These are phyloP conservation scores for Cornus controversa DNA, from an alignment of 148 eudicot species.

Conservation along the genomic window DNA sequence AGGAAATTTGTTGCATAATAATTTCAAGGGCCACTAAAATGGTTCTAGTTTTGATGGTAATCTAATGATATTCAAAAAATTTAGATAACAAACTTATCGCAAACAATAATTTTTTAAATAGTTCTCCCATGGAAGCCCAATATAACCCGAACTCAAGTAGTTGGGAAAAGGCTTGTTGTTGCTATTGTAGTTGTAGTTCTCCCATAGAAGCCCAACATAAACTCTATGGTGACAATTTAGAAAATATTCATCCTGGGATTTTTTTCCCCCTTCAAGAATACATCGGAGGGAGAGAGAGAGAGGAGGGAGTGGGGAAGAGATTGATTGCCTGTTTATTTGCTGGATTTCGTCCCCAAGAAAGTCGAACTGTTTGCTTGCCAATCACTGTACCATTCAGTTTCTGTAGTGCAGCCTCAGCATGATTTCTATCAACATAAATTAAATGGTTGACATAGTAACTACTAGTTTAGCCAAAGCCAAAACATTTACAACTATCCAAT, in stretches of 20 bases:
- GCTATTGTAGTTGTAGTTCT: no score
- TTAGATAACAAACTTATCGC: no score
- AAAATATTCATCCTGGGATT: neutral
- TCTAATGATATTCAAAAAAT: neutral
- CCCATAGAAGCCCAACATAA: no score
- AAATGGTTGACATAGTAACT: neutral
- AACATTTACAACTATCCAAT: neutral
- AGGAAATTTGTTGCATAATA: neutral
- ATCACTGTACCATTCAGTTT: slow-evolving; percentile 85
- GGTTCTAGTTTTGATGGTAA: neutral
- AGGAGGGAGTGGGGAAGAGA: neutral
- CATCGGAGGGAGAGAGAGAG: neutral
- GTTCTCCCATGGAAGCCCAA: no score
- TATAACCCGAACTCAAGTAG: no score
- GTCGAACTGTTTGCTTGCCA: slow-evolving; percentile 94
- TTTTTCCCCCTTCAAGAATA: neutral
- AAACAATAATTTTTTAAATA: no score
- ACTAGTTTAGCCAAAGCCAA: neutral
- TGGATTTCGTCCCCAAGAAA: slow-evolving; percentile 97
- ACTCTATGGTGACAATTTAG: no score
- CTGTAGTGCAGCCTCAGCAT: slow-evolving; percentile 89
- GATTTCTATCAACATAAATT: slow-evolving; percentile 40
- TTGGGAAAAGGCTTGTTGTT: no score
- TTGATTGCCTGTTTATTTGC: slow-evolving; percentile 77
- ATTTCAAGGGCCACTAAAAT: neutral